These are phyloP conservation scores for Balansia obtecta DNA, from an alignment of 2,329 filamentous ascomycete species.

Conservation along the genomic window DNA sequence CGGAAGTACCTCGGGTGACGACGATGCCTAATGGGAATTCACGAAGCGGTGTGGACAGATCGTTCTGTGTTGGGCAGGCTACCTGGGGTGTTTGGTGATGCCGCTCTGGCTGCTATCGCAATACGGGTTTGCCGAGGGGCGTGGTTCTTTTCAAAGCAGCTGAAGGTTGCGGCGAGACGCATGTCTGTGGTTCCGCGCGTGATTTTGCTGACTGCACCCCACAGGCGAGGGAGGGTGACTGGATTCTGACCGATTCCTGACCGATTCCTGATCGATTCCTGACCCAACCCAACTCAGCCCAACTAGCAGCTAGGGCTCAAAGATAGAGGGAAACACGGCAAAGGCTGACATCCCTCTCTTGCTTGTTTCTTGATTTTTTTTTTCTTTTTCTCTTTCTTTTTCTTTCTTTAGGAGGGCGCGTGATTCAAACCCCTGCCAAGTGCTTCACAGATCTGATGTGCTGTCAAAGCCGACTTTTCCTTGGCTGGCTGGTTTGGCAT, in stretches of 20 bases:
- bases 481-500: not conserved
- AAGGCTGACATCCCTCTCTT: no score
- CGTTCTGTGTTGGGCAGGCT: constrained; percentile 2
- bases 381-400: not conserved
- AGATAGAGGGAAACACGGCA: no score
- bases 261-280: no score
- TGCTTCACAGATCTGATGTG: not conserved
- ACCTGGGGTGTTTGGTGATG: constrained; percentile 1
- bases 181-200: not conserved
- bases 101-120: constrained; percentile 1
- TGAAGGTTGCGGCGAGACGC: not conserved
- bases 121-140: not conserved
- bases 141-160: not conserved
- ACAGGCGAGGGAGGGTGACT: not conserved
- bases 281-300: not conserved
- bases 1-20: constrained; percentile 2
- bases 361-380: no score
- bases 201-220: constrained; percentile 2
- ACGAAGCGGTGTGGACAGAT: not conserved
- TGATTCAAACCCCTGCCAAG: not conserved
- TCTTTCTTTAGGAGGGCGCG: not conserved
- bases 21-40: not conserved
- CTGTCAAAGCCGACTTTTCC: not conserved
- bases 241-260: not conserved
- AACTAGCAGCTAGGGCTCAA: no score